Conservation (phyloP, 805 yeast species). For the Lipomyces kockii region DNA sequence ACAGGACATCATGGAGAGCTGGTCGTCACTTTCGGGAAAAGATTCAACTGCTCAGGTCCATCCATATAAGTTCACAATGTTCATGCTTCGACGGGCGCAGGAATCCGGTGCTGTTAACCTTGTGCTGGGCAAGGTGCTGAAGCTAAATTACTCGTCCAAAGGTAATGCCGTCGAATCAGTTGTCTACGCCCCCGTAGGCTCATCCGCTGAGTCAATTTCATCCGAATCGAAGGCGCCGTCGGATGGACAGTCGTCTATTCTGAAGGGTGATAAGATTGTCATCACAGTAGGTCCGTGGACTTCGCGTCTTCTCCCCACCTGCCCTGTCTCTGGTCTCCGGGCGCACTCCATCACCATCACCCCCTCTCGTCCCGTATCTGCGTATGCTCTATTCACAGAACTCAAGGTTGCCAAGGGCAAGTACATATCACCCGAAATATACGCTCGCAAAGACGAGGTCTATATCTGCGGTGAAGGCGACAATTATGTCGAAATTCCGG, state of each 20-base stretch:
- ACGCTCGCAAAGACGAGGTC: conserved; percentile 93
- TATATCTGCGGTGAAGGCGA: conserved; percentile 98
- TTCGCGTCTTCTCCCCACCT: conserved; percentile 82
- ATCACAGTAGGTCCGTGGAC: conserved; percentile 98
- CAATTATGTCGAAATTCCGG: conserved; percentile 86
- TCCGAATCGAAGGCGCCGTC: conserved; percentile 1
- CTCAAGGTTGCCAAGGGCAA: conserved; percentile 67
- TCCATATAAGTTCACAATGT: conserved; percentile 91
- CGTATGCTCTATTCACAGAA: conserved; percentile 94
- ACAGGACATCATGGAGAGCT: conserved; percentile 63
- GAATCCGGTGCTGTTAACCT: conserved; percentile 83
- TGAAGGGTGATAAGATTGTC: conserved; percentile 76
- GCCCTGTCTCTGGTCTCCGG: conserved; percentile 91
- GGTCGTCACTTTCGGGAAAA: conserved; percentile 80
- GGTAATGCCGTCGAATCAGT: conserved; percentile 63
- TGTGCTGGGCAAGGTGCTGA: conserved; percentile 80
- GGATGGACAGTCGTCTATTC: conserved; percentile 19
- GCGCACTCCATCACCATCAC: conserved; percentile 94
- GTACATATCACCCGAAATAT: conserved; percentile 89
- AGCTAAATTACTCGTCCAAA: conserved; percentile 63
- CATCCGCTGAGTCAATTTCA: conserved; percentile 10
- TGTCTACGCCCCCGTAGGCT: conserved; percentile 55
- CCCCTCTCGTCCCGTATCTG: conserved; percentile 81
- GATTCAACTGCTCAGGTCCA: conserved; percentile 96
- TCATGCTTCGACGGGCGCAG: conserved; percentile 75